Evolutionary conservation across 495 filamentous ascomycete species (phyloP).

Genomic region (Neurospora discreta): DNA sequence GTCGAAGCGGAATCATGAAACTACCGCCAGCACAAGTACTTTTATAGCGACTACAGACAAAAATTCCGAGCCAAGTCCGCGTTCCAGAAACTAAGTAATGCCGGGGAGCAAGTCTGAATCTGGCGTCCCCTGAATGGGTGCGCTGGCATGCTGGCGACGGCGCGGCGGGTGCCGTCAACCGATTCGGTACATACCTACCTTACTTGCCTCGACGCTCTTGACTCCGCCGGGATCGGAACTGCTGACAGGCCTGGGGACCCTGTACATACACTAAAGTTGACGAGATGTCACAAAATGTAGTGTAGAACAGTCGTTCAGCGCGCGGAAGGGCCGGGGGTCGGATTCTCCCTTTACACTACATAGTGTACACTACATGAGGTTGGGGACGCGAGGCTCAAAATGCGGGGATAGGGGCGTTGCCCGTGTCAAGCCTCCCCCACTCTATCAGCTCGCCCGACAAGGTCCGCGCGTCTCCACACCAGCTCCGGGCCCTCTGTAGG

Average conservation of each 20-base stretch:
- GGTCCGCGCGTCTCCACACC: neutral
- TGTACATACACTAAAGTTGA: neutral
- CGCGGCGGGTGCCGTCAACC: neutral
- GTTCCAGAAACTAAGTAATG: neutral
- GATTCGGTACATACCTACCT: neutral
- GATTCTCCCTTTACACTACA: neutral
- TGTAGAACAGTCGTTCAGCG: neutral
- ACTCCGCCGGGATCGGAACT: neutral
- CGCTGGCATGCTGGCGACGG: neutral
- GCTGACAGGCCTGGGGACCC: neutral
- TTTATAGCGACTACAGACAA: neutral
- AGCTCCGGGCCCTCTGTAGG: neutral
- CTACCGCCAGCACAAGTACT: neutral
- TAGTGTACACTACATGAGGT: no score
- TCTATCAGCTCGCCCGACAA: neutral
- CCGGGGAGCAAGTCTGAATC: neutral
- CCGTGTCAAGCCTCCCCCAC: neutral
- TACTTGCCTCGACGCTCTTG: neutral
- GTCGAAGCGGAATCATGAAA: neutral
- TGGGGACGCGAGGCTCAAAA: neutral
- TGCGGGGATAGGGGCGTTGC: neutral
- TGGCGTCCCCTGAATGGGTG: neutral
- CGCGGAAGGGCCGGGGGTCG: neutral
- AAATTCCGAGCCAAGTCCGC: neutral
- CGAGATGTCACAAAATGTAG: neutral